Evolutionary conservation across 2,329 filamentous ascomycete genomes (phyloP).

Genomic region (Epicoccum nigrum): DNA sequence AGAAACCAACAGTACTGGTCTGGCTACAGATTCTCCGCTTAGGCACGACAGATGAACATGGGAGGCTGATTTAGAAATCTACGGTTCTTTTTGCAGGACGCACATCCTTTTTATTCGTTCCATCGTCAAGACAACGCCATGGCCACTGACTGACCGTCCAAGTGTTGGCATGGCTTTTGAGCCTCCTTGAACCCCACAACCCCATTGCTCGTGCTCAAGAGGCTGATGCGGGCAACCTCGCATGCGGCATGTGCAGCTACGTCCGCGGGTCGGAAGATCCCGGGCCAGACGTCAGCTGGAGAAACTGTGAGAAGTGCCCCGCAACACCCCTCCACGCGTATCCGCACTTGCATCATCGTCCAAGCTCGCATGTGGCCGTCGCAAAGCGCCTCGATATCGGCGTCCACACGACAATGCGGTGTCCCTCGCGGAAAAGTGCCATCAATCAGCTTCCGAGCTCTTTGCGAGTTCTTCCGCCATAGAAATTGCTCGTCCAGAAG

Average conservation of each 20-base stretch:
- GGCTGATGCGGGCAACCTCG: constrained; percentile 8
- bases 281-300: constrained; percentile 24
- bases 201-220: neutral
- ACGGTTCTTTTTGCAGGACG: too few relatives aligned
- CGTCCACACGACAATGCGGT: constrained; percentile 10
- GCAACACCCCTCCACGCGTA: constrained; percentile 23
- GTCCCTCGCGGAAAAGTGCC: constrained; percentile 7
- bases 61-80: too few relatives aligned
- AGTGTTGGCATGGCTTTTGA: too few relatives aligned
- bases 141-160: neutral
- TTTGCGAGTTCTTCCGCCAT: constrained; percentile 13
- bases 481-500: constrained; percentile 3
- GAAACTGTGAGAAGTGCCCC: constrained; percentile 18
- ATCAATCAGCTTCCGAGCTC: constrained; percentile 17
- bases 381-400: constrained; percentile 33
- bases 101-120: neutral
- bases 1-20: too few relatives aligned
- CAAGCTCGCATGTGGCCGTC: constrained; percentile 27
- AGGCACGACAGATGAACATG: constrained; percentile 9
- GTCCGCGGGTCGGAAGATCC: constrained; percentile 40
- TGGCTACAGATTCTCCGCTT: constrained; percentile 16
- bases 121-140: too few relatives aligned
- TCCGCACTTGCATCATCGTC: constrained; percentile 30
- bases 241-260: constrained; percentile 2
- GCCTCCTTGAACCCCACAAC: neutral